phyloP scores from a whole-genome alignment of 1,139 yeast genomes.

The Blastobotrys elegans region DNA sequence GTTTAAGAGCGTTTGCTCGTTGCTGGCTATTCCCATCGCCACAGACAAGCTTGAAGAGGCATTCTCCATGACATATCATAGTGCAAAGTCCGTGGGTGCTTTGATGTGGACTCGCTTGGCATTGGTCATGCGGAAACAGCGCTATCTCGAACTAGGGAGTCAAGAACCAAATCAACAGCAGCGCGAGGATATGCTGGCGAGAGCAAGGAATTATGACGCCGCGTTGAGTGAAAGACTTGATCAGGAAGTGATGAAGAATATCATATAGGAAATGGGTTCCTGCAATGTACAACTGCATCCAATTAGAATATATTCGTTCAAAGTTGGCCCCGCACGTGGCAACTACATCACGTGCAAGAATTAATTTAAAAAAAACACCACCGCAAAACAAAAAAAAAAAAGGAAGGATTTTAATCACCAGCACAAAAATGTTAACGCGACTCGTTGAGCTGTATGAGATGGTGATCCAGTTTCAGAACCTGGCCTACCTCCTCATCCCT shows the following conservation, averaged over 20 bases:
- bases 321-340: no score
- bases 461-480: background rate
- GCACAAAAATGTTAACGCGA: background rate
- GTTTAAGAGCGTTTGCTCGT: background rate
- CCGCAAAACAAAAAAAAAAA: background rate
- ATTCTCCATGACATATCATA: slow-evolving; percentile 4
- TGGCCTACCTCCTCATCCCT: background rate
- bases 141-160: slow-evolving; percentile 1
- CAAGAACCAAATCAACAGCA: background rate
- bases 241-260: background rate
- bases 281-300: no score
- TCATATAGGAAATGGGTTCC: no score
- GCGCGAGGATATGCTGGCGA: background rate
- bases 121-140: slow-evolving; percentile 2
- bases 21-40: background rate
- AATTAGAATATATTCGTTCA: no score
- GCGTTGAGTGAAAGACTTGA: background rate
- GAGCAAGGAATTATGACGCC: background rate
- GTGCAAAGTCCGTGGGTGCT: background rate
- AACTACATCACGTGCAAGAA: no score
- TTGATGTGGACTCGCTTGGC: slow-evolving; percentile 6
- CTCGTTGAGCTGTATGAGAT: background rate
- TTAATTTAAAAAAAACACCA: no score
- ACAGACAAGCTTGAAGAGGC: background rate
- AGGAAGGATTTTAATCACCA: no score